Evolutionary conservation across 2,329 filamentous ascomycete genomes (phyloP), one percentile per base, ranked within the genome.

Genomic region (Aspergillus vadensis): DNA sequence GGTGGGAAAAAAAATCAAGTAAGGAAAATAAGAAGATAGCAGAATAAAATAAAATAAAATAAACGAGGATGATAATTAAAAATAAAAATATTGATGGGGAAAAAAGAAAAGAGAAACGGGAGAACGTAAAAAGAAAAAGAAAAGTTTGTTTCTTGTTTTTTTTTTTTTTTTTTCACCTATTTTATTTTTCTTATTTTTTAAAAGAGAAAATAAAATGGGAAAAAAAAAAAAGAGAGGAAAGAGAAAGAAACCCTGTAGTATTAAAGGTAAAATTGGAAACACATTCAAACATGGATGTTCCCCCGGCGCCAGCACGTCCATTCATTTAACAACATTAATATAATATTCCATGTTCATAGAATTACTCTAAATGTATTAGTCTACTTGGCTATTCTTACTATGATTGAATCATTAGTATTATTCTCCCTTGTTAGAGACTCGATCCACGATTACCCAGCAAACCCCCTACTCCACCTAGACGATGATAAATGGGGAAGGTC

Each of bases 401-500:
- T 25, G 23, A 49, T 32, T 30, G 25, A 50, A 30, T 50, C n/a
- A 21, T 27, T 50, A 50, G 23, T 57, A 57, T 58, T 50, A 56
- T 59, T 47, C 51, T 62, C 60, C 57, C 51, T 59, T 53, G 59
- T 58, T 60, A 57, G 51, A 63, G 59, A 68, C 59, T 61, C 61
- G 63, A 69, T 67, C 64, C 67, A 67, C 62, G 65, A 65, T 61
- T 64, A 63, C 53, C 58, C 63, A 59, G 57, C 44, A 19, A 32
- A 43, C 58, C 63, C 63, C 58, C 65, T 67, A 61, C 67, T 68
- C 67, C 67, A 69, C 67, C 61, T 61, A 39, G 43, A 60, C 36
- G 64, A 62, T 61, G 63, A 65, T 68, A 68, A 65, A 65, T 68
- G 67, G 61, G 62, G 55, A 67, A 67, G 59, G 63, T 57, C 61